Percentiles rank a stretch among this genome's conserved stretches.
phyloP scores from a whole-genome alignment of 345 rosid genomes.

The Cardamine chenopodiifolia region DNA sequence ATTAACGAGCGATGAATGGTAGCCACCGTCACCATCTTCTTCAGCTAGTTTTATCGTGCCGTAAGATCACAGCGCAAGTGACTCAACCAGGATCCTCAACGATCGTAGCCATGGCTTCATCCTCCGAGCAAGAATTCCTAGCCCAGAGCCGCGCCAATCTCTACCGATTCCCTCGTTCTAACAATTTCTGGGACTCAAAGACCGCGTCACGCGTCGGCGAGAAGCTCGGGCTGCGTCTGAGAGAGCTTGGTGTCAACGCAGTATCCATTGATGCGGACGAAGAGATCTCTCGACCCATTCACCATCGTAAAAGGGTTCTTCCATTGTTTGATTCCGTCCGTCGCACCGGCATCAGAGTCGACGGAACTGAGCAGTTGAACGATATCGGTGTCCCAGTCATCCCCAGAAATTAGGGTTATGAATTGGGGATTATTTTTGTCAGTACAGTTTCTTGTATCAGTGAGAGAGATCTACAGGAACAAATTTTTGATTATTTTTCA shows the following conservation, averaged over 20 bases:
- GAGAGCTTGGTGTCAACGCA: slow-evolving; percentile 60
- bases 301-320: slow-evolving; percentile 62
- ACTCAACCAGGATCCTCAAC: slow-evolving; percentile 58
- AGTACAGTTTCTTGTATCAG: slow-evolving; percentile 23
- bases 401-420: slow-evolving; percentile 28
- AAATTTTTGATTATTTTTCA: not conserved
- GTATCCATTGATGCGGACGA: slow-evolving; percentile 61
- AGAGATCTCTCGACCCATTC: slow-evolving; percentile 73
- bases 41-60: slow-evolving; percentile 78
- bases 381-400: slow-evolving; percentile 37
- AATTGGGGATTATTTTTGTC: slow-evolving; percentile 4
- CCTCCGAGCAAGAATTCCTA: slow-evolving; percentile 73
- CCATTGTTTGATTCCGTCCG: slow-evolving; percentile 81
- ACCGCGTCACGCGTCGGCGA: slow-evolving; percentile 87
- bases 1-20: slow-evolving; percentile 36
- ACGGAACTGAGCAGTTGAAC: slow-evolving; percentile 61
- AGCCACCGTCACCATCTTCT: slow-evolving; percentile 59
- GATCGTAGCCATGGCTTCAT: slow-evolving; percentile 89
- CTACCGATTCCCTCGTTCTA: slow-evolving; percentile 58
- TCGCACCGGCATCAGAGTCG: slow-evolving; percentile 67
- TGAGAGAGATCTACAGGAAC: slow-evolving; percentile 31
- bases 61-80: slow-evolving; percentile 84
- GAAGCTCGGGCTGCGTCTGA: slow-evolving; percentile 69
- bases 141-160: slow-evolving; percentile 66
- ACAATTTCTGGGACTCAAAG: slow-evolving; percentile 64